Conservation (phyloP, 2,329 filamentous ascomycete species). For the Mycogone perniciosa region DNA sequence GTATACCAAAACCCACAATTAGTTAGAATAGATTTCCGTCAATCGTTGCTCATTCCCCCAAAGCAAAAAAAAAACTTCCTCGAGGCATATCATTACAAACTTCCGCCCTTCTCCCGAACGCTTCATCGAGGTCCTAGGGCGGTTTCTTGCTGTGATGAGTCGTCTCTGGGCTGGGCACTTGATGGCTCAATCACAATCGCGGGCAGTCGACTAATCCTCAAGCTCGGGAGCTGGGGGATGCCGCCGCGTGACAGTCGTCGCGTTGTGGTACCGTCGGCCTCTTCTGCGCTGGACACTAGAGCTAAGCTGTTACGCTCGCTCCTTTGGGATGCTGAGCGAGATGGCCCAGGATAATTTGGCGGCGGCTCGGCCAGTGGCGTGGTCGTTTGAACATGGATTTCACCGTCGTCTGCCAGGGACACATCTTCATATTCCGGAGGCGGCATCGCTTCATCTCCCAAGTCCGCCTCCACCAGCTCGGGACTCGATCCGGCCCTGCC, state of each 20-base stretch:
- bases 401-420: constrained; percentile 35
- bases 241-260: constrained; percentile 21
- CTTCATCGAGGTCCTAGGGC: no score
- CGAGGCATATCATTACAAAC: no score
- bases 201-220: constrained; percentile 44
- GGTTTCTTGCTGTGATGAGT: no score
- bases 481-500: constrained; percentile 44
- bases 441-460: constrained; percentile 42
- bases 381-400: constrained; percentile 30
- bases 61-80: no score
- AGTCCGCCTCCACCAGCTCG: constrained; percentile 46
- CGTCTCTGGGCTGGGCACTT: constrained; percentile 1
- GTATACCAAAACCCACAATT: no score
- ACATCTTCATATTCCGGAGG: constrained; percentile 51
- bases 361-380: constrained; percentile 44
- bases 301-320: constrained; percentile 10
- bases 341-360: constrained; percentile 43
- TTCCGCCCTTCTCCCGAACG: no score
- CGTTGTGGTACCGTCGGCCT: not conserved
- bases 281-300: constrained; percentile 1
- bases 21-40: no score
- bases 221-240: constrained; percentile 45
- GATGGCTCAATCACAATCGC: constrained; percentile 36
- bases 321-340: constrained; percentile 22
- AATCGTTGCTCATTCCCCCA: no score